These are phyloP conservation scores for Melampsora larici-populina DNA, from an alignment of 1,284 basidiomycete species.

Conservation along the genomic window DNA sequence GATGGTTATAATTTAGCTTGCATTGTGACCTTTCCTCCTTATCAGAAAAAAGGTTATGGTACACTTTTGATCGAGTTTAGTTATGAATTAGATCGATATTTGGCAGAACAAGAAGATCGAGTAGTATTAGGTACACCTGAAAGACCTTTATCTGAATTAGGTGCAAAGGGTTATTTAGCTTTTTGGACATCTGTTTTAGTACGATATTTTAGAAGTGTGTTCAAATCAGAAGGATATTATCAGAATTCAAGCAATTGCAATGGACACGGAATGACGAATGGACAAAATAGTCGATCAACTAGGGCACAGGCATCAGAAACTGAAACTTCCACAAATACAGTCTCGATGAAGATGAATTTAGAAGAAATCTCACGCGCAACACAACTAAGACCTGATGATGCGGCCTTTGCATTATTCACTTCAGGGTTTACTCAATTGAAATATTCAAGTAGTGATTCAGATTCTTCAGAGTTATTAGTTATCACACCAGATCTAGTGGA, in stretches of 20 bases:
- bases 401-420: slow-evolving; percentile 75
- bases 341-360: slow-evolving; percentile 52
- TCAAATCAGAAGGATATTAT: slow-evolving; percentile 43
- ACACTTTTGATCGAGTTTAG: slow-evolving; percentile 98
- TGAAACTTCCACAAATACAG: slow-evolving; percentile 57
- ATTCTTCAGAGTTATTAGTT: neutral
- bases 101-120: slow-evolving; percentile 49
- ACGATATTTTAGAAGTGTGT: slow-evolving; percentile 68
- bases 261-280: slow-evolving; percentile 20
- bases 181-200: slow-evolving; percentile 85
- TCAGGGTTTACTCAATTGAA: slow-evolving; percentile 25
- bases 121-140: slow-evolving; percentile 85
- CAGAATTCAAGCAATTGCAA: slow-evolving; percentile 22
- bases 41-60: slow-evolving; percentile 83
- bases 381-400: slow-evolving; percentile 77
- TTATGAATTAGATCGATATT: slow-evolving; percentile 54
- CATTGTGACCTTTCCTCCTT: slow-evolving; percentile 91
- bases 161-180: slow-evolving; percentile 81
- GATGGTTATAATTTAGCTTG: slow-evolving; percentile 97
- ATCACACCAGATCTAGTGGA: slow-evolving; percentile 38
- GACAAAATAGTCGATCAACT: slow-evolving; percentile 15
- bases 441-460: neutral
- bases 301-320: neutral
- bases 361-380: slow-evolving; percentile 70
- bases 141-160: slow-evolving; percentile 87